Percentiles rank a stretch among this genome's conserved stretches.
Conservation (phyloP, 306 rosid species). For the Vicia villosa region DNA sequence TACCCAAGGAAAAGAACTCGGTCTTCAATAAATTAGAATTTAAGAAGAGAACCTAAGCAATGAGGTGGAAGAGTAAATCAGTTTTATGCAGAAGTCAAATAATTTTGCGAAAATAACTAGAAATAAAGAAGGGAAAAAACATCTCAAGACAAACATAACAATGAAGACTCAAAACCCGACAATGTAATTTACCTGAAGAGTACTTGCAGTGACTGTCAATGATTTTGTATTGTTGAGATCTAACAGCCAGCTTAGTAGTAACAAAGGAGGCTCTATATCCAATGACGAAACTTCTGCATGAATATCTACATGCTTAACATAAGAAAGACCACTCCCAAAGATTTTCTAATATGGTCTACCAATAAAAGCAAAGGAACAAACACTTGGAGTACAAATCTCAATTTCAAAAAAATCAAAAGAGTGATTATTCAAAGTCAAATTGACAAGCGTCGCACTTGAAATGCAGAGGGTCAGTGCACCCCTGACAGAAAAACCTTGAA, state of each 20-base stretch:
- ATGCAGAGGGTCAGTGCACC: conserved; percentile 13
- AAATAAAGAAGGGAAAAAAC: no score
- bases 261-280: background rate
- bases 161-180: background rate
- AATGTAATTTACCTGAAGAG: background rate
- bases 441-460: background rate
- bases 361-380: background rate
- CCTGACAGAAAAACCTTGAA: background rate
- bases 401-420: background rate
- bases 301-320: background rate
- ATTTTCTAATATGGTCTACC: background rate
- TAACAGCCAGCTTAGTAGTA: background rate
- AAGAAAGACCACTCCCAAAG: background rate
- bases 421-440: background rate
- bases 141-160: no score
- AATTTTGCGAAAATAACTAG: no score
- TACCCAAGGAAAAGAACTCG: no score
- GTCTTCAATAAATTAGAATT: no score
- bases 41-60: no score
- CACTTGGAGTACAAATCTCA: background rate
- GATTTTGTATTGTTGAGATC: background rate
- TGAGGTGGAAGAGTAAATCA: no score
- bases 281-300: background rate
- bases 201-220: background rate
- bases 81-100: no score